Conservation (phyloP, 139 green algal species). For the Mychonastes homosphaera region DNA sequence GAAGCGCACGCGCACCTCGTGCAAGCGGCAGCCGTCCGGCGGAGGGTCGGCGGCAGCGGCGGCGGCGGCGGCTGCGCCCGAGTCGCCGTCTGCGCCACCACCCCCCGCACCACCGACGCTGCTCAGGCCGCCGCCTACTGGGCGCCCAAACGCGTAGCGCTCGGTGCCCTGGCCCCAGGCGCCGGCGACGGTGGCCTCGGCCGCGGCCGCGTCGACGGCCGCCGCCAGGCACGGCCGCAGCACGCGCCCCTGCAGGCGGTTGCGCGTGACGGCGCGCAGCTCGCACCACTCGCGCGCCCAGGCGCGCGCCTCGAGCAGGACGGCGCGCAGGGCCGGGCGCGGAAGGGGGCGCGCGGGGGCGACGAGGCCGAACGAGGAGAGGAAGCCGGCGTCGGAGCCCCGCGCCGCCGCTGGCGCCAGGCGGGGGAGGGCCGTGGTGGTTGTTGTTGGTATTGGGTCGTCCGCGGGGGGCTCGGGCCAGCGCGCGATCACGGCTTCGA, state of each 20-base stretch:
- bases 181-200: slow-evolving; percentile 32
- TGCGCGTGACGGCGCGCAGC: slow-evolving; percentile 41
- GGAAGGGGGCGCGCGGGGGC: slow-evolving; percentile 19
- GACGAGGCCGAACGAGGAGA: slow-evolving; percentile 36
- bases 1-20: slow-evolving; percentile 14
- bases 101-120: slow-evolving; percentile 1
- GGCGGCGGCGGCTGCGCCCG: too few species aligned
- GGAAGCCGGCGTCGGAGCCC: slow-evolving; percentile 17
- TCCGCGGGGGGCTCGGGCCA: too few species aligned
- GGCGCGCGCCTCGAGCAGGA: slow-evolving; percentile 31
- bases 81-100: background rate
- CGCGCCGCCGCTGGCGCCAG: too few species aligned
- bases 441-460: too few species aligned
- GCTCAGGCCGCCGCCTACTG: slow-evolving; percentile 8
- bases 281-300: slow-evolving; percentile 70
- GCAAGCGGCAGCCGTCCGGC: too few species aligned
- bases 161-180: slow-evolving; percentile 45
- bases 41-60: too few species aligned
- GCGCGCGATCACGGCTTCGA: too few species aligned
- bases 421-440: background rate
- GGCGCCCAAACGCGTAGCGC: slow-evolving; percentile 24
- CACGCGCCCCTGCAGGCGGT: slow-evolving; percentile 33
- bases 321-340: slow-evolving; percentile 20
- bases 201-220: slow-evolving; percentile 35
- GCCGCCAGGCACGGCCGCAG: slow-evolving; percentile 12